Base-by-base conservation (phyloP, 768 basidiomycete genomes). In the Pholiota conissans region DNA sequence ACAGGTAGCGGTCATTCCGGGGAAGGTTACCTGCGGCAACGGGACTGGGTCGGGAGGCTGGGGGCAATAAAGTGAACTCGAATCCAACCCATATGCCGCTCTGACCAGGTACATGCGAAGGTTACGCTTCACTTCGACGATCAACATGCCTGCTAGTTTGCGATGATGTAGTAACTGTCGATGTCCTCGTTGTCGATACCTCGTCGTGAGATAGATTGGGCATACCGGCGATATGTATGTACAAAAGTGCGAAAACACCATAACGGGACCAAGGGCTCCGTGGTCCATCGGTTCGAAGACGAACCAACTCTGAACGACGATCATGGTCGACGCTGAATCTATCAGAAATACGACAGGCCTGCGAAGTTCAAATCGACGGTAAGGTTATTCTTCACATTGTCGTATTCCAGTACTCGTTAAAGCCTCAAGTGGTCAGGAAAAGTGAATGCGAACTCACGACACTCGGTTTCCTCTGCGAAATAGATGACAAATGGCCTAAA, bases 1-100 rank as follows among this genome's bases (percentile, higher is more conserved):
- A 40, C 29, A 18, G 39, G 35, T 42, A 32, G 49, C 59, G 61
- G 61, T 49, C 55, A 58, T 56, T 32, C 60, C 61, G 60, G 62
- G 26, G 57, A 61, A 46, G 58, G 56, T 48, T 28, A 27, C 51
- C 22, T 48, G 28, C 48, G 48, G 46, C 47, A 37, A 39, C 34
- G 32, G 22, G 42, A 42, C 9, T 4, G 40, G 11, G 20, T 11
- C 20, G 11, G 39, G 11, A 5, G 11, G 11, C 37, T 39, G 37
- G 22, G 20, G 22, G 42, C 22, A 45, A 45, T 24, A 13, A 45
- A 22, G 5, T 18, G 18, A 22, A 7, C n/a, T n/a, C n/a, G n/a
- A n/a, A n/a, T n/a, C n/a, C n/a, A n/a, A n/a, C n/a, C n/a, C n/a
- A n/a, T n/a, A n/a, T n/a, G n/a, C n/a, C n/a, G n/a, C n/a, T n/a